Evolutionary conservation across 345 rosid species (phyloP).

Genomic region (Erodium maritimum): DNA sequence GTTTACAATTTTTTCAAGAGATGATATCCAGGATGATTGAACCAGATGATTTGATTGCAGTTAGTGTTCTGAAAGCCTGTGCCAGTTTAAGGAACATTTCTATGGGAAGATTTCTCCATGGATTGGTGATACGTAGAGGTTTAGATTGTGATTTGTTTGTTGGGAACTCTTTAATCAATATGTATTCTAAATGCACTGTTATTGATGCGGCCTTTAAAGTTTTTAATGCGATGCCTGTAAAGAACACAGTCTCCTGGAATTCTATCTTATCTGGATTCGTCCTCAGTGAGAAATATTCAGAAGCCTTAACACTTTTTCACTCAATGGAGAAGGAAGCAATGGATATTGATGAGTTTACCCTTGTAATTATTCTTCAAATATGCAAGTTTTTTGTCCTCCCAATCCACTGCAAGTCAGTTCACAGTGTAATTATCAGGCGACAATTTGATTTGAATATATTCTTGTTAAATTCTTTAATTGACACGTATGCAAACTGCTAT

Average conservation of each 20-base stretch:
- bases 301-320: constrained; percentile 32
- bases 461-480: constrained; percentile 39
- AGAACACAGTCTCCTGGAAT: constrained; percentile 59
- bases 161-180: constrained; percentile 50
- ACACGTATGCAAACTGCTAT: constrained; percentile 47
- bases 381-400: constrained; percentile 38
- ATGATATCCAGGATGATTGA: constrained; percentile 31
- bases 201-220: constrained; percentile 35
- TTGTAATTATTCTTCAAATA: constrained; percentile 41
- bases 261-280: constrained; percentile 48
- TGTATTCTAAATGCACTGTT: constrained; percentile 46
- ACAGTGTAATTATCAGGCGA: constrained; percentile 29
- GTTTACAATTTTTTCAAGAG: constrained; percentile 32
- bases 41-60: constrained; percentile 37
- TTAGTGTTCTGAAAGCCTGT: constrained; percentile 56
- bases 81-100: constrained; percentile 17
- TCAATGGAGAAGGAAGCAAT: constrained; percentile 32
- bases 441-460: constrained; percentile 34
- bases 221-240: constrained; percentile 25
- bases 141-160: constrained; percentile 36
- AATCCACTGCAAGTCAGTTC: constrained; percentile 45
- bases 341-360: constrained; percentile 39
- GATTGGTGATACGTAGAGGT: constrained; percentile 32
- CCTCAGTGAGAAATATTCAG: constrained; percentile 25
- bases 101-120: constrained; percentile 45